phyloP scores from a whole-genome alignment of 2,329 filamentous ascomycete species.

The Plectosphaerella sp. region DNA sequence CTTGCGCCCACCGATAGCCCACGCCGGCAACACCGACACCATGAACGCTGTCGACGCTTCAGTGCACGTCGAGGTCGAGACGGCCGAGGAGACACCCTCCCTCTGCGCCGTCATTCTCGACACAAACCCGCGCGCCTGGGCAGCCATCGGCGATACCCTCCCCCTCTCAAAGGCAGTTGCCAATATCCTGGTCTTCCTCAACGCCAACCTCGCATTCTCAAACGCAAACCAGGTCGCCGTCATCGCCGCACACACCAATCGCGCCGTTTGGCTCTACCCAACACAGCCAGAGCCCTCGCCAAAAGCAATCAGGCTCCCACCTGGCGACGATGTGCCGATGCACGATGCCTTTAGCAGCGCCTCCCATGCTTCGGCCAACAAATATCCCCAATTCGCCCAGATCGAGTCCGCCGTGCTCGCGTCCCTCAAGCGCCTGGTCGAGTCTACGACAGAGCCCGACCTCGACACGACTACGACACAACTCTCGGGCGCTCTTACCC shows the following conservation, averaged over 20 bases:
- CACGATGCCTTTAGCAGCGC: conserved; percentile 33
- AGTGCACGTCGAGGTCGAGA: conserved; percentile 54
- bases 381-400: conserved; percentile 86
- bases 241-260: conserved; percentile 82
- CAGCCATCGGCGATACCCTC: conserved; percentile 67
- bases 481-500: conserved; percentile 84
- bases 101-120: conserved; percentile 89
- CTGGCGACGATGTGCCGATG: conserved; percentile 51
- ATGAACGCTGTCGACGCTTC: conserved; percentile 57
- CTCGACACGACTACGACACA: conserved; percentile 76
- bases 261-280: conserved; percentile 88
- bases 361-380: conserved; percentile 61
- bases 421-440: conserved; percentile 70
- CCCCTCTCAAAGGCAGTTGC: conserved; percentile 81
- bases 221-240: conserved; percentile 91
- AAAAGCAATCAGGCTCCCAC: conserved; percentile 25
- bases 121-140: conserved; percentile 94
- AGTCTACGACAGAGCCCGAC: conserved; percentile 59
- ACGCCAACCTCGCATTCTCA: conserved; percentile 91
- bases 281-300: conserved; percentile 26
- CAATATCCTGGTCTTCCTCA: conserved; percentile 90
- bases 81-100: conserved; percentile 61
- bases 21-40: conserved; percentile 14
- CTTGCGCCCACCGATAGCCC: neutral
- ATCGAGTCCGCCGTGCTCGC: conserved; percentile 77